Conservation (phyloP, 345 rosid genomes). For the Salix arbutifolia region DNA sequence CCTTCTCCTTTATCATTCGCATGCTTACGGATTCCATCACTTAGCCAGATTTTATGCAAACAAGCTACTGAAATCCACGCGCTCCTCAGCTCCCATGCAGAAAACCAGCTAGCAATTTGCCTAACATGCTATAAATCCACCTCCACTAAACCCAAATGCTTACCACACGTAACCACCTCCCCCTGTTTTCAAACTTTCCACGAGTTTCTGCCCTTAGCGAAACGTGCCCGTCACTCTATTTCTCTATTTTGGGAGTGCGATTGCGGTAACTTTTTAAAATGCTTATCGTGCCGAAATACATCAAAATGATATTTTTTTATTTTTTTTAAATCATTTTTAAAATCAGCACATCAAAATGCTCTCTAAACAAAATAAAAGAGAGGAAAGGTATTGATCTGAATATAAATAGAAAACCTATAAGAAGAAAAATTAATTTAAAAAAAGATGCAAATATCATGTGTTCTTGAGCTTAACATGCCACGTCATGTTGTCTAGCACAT, state of each 20-base stretch:
- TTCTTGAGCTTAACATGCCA: no score
- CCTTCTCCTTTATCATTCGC: neutral
- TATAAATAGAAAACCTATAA: no score
- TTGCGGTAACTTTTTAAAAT: no score
- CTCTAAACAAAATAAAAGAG: no score
- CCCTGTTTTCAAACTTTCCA: neutral
- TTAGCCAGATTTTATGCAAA: neutral
- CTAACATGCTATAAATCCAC: neutral
- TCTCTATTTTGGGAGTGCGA: no score
- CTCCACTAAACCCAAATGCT: neutral
- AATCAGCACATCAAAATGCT: no score
- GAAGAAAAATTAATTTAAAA: no score
- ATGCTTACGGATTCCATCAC: neutral
- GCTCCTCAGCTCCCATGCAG: neutral
- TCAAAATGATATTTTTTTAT: fast-evolving
- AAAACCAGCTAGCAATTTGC: neutral
- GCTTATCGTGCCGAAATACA: no score
- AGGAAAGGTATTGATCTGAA: no score
- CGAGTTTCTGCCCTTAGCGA: neutral
- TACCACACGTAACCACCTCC: neutral
- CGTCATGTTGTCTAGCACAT: no score
- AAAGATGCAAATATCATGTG: no score
- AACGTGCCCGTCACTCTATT: neutral
- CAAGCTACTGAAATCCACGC: neutral
- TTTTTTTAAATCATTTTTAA: no score